Evolutionary conservation across 352 stramenopile species (phyloP), one percentile per base, ranked within the genome.

Genomic region (Pythium pectinolyticum): DNA sequence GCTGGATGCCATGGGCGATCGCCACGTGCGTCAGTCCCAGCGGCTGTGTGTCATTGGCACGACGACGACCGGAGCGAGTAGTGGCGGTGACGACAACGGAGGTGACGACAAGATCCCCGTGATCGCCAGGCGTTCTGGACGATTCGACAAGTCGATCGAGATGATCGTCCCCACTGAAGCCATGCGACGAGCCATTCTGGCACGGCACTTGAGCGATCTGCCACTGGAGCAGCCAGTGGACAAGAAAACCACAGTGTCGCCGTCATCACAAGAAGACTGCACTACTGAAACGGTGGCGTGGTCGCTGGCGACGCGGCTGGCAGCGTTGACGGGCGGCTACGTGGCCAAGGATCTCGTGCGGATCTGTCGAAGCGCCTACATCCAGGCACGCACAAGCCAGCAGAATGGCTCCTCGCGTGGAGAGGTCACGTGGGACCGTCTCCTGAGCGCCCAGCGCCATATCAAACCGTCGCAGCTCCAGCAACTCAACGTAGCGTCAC

Each of bases 391-490:
- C 45, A 55, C 37, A 4, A 28, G 5, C 30, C 57, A 31, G 11
- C 17, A 3, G 7, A 7, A 25, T n/a, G 37, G 8, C 12, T 20
- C 24, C 17, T 27, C 31, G 0, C 17, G 35, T 14, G 56, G 83
- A 11, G 41, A 32, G 1, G 31, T 70, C 19, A 63, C 61, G 56
- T 92, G 79, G 81, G 41, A 61, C 2, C 54, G 88, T 31, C 53
- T 90, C 8, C 49, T 90, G 20, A 41, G 57, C 3, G 76, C 81
- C 31, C 78, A 89, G 57, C 79, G 83, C 32, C 54, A 79, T 14
- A 70, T 89, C 22, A 86, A 87, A 49, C 85, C 85, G 8, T 91
- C 82, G 2, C 85, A 94, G 63, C 67, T 94, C 40, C 78, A 77
- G 25, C 72, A 87, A 31, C 66, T 94, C 14, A 90, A 92, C 53